A percentile compares a stretch with the other conserved stretches of the same genome.
Conservation (phyloP, 345 rosid species). For the Clarkia xantiana region DNA sequence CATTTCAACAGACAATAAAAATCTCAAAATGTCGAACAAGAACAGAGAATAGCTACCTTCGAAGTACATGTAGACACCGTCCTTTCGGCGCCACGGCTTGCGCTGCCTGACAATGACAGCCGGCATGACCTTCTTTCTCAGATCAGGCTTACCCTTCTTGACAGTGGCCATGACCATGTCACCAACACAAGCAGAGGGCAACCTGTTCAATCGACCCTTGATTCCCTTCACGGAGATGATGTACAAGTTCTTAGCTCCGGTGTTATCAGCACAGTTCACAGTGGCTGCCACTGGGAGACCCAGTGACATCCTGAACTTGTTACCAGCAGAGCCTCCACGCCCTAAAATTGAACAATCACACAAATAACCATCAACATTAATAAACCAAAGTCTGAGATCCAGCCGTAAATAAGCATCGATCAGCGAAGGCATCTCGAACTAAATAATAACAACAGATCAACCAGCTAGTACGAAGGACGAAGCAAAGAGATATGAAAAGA, state of each 20-base stretch:
- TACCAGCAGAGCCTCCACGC: conserved; percentile 59
- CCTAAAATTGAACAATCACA: conserved; percentile 17
- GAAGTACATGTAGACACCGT: conserved; percentile 92
- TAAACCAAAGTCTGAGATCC: too few species aligned
- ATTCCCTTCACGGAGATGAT: conserved; percentile 93
- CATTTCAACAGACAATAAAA: too few species aligned
- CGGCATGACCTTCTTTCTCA: conserved; percentile 87
- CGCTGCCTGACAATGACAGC: conserved; percentile 94
- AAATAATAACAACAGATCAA: too few species aligned
- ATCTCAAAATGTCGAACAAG: neutral
- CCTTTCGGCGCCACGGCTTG: conserved; percentile 98
- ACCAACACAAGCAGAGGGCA: conserved; percentile 89
- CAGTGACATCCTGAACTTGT: conserved; percentile 76
- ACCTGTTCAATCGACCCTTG: conserved; percentile 78
- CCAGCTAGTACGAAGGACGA: neutral
- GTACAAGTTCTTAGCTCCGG: conserved; percentile 76
- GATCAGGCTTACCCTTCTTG: conserved; percentile 92
- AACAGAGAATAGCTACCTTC: conserved; percentile 36
- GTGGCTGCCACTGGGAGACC: conserved; percentile 72
- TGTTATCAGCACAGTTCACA: conserved; percentile 66
- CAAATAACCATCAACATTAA: too few species aligned
- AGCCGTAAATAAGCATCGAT: too few species aligned
- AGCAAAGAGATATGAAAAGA: neutral
- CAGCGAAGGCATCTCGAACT: too few species aligned
- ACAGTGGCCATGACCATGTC: conserved; percentile 99